Conservation (phyloP, 2,329 filamentous ascomycete genomes). For the Cordyceps fumosorosea region DNA sequence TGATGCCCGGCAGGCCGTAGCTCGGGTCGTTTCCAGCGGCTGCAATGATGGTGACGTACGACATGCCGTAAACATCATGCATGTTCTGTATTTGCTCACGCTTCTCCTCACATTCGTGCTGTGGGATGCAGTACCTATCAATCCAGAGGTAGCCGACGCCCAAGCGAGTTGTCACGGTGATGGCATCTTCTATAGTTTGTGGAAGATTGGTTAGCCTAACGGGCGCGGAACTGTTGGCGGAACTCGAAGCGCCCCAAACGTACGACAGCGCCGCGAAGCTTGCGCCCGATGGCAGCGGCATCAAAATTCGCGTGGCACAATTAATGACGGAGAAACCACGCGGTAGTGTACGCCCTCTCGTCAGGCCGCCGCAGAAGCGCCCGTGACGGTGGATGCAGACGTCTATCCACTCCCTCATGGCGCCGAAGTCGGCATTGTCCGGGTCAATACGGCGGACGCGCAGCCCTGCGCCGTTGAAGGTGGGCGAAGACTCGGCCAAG, state of each 20-base stretch:
- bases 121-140: not conserved
- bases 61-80: not conserved
- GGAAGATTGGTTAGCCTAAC: not conserved
- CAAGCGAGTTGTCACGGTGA: not conserved
- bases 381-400: not conserved
- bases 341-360: not conserved
- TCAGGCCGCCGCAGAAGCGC: not conserved
- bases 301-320: not conserved
- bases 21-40: not conserved
- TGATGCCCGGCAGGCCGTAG: not conserved
- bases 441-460: not conserved
- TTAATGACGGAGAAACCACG: not conserved
- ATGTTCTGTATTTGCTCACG: not conserved
- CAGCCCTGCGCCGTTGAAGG: not conserved
- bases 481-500: not conserved
- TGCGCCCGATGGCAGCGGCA: not conserved
- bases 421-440: not conserved
- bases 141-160: not conserved
- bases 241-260: not conserved
- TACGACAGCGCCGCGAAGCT: not conserved
- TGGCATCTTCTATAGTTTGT: not conserved
- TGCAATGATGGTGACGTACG: not conserved
- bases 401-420: not conserved
- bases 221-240: not conserved
- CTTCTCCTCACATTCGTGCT: not conserved